Base-by-base conservation (phyloP, 352 stramenopile species). In the Phytophthora podocarpi region DNA sequence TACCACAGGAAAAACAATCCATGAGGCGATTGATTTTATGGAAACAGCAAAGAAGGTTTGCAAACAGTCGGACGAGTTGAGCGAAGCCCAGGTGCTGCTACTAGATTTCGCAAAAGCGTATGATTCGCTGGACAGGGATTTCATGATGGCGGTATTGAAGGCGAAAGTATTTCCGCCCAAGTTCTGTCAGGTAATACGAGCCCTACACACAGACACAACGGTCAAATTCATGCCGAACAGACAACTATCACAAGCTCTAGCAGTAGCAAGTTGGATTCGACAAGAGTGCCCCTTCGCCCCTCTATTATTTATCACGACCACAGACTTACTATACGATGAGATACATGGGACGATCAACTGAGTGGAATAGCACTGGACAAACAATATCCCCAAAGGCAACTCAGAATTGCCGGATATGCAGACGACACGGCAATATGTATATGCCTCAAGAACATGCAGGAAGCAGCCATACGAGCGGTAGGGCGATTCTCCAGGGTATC, bases 41-140 rank as follows among this genome's bases (percentile, higher is more conserved):
- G 9, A 30, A 4, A 30, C 20, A n/a, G 42, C 42, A 26, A 50
- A 50, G 9, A 35, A 39, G 9, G 27, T 16, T 11, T 40, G 27
- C n/a, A 6, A 5, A 16, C n/a, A n/a, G n/a, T n/a, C n/a, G 5
- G 27, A 50, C 28, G 30, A 48, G 7, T 24, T 48, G 31, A 37
- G 4, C 1, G 34, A 18, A 40, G 34, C 34, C 12, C 12, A 40
- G n/a, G n/a, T n/a, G n/a, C n/a, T n/a, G n/a, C n/a, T n/a, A n/a
- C n/a, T n/a, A n/a, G n/a, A n/a, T n/a, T 56, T 56, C 11, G 47
- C 34, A 1, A 46, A 46, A 24, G 47, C 47, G 1, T 56, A 56
- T 12, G 47, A 56, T 15, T 36, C 34, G 0, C n/a, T 56, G 0
- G 11, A 58, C 35, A 8, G 50, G 7, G 10, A 34, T 11, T 59